Conservation (phyloP, 306 rosid genomes). For the Malus sieversii region DNA sequence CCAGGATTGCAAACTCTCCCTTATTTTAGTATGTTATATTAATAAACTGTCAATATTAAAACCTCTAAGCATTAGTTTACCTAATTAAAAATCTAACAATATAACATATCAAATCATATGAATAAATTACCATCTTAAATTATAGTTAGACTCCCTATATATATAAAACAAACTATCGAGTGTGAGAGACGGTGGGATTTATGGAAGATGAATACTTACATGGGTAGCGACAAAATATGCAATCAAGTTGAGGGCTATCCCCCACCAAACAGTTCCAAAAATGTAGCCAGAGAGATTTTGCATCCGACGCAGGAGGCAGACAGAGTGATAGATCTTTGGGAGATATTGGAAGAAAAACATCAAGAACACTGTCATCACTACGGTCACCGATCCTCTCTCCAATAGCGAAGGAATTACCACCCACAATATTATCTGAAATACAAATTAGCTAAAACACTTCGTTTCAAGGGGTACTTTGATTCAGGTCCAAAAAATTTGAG, state of each 20-base stretch:
- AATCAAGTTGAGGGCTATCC: conserved; percentile 84
- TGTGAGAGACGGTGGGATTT: background rate
- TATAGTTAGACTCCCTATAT: too few species aligned
- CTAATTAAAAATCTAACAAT: too few species aligned
- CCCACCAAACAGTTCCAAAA: conserved; percentile 97
- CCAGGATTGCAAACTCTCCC: too few species aligned
- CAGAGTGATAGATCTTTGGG: conserved; percentile 79
- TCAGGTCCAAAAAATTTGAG: background rate
- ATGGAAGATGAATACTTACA: conserved; percentile 37
- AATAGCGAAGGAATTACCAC: conserved; percentile 54
- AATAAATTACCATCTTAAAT: too few species aligned
- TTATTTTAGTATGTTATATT: too few species aligned
- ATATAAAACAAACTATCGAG: background rate
- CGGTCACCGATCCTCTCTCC: conserved; percentile 53
- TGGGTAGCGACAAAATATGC: conserved; percentile 95
- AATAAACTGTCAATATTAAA: too few species aligned
- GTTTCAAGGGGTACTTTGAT: too few species aligned
- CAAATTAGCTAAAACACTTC: too few species aligned
- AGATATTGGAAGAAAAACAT: conserved; percentile 78
- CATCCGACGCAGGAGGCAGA: conserved; percentile 73
- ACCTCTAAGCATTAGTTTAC: too few species aligned
- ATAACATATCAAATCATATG: too few species aligned
- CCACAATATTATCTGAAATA: conserved; percentile 70
- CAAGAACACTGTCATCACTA: conserved; percentile 68
- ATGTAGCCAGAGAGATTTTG: conserved; percentile 74